Evolutionary conservation across 495 filamentous ascomycete genomes (phyloP), one percentile per base, ranked within the genome.

Genomic region (Eremomyces bilateralis): DNA sequence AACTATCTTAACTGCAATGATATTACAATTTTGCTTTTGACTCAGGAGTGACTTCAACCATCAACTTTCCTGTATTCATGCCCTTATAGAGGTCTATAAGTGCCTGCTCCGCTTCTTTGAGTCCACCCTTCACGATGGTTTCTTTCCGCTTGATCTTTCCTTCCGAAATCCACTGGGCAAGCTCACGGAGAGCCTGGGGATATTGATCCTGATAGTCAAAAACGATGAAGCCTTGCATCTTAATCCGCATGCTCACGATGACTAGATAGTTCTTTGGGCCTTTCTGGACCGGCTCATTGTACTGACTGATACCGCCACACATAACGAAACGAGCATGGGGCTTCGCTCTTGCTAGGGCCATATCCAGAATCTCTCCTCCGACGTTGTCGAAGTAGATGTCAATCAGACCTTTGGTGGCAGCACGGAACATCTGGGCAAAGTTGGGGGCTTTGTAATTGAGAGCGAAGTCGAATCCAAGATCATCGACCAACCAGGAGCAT

Each of bases 361-460:
- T 38, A 40, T 77, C 69, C 39, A 77, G 58, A 38, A 77, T 67
- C 37, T 67, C 58, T 1, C 73, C 73, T 1, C 72, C 73, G 13
- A 76, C 73, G 44, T 78, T 77, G 43, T 78, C 75, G 48, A 65
- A 76, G 45, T 65, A 78, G 16, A 79, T 61, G 38, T 80, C 68
- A 12, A 77, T 69, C 40, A 53, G 69, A 0, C 64, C 64, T 21
- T 71, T 66, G n/a, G 74, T 76, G 6, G 59, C 70, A 41, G 58
- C 56, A 35, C 43, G 52, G 28, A 80, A 60, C 33, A 75, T 63
- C 34, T 62, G 36, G 35, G 50, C 48, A 41, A 79, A 83, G 4
- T 53, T 49, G 0, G 56, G 35, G 29, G 50, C 54, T 51, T 76
- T 76, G 53, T 79, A 80, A 56, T 78, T 75, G 38, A 80, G 37